phyloP scores from a whole-genome alignment of 2,329 filamentous ascomycete genomes.

The Drechslerella stenobrocha region DNA sequence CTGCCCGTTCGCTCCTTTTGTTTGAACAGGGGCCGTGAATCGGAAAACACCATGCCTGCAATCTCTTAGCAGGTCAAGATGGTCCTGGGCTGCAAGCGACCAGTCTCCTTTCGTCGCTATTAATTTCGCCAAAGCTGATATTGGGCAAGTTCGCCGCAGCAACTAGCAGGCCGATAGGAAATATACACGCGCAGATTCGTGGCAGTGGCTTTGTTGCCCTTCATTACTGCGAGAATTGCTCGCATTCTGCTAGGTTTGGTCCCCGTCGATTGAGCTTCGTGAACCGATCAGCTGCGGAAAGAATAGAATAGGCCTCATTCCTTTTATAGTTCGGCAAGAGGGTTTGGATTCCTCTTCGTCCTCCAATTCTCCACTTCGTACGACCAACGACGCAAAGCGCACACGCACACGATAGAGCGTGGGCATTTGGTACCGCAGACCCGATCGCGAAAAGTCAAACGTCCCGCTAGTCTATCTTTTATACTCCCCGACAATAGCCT shows the following conservation, averaged over 20 bases:
- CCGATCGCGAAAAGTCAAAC: too few species aligned
- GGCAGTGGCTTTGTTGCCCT: conserved; percentile 5
- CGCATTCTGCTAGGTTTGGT: conserved; percentile 17
- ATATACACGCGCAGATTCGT: conserved; percentile 23
- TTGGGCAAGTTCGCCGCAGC: conserved; percentile 3
- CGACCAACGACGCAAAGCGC: too few species aligned
- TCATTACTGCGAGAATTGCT: conserved; percentile 14
- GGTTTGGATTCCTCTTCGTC: not conserved
- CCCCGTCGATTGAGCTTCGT: not conserved
- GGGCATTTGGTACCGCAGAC: too few species aligned
- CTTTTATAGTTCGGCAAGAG: conserved; percentile 3
- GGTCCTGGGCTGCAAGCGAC: conserved; percentile 2
- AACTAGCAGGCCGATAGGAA: conserved; percentile 25
- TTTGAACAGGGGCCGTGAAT: conserved; percentile 28
- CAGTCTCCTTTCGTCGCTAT: conserved; percentile 11
- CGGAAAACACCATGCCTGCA: conserved; percentile 39
- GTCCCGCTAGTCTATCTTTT: too few species aligned
- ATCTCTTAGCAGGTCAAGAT: conserved; percentile 28
- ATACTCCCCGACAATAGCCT: too few species aligned
- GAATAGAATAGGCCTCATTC: conserved; percentile 15
- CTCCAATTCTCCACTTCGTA: not conserved
- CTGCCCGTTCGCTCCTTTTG: not conserved
- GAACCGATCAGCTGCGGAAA: conserved; percentile 15
- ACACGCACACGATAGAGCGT: too few species aligned
- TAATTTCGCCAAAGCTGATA: not conserved